phyloP scores from a whole-genome alignment of 495 filamentous ascomycete species.

The Hyaloscypha bicolor region DNA sequence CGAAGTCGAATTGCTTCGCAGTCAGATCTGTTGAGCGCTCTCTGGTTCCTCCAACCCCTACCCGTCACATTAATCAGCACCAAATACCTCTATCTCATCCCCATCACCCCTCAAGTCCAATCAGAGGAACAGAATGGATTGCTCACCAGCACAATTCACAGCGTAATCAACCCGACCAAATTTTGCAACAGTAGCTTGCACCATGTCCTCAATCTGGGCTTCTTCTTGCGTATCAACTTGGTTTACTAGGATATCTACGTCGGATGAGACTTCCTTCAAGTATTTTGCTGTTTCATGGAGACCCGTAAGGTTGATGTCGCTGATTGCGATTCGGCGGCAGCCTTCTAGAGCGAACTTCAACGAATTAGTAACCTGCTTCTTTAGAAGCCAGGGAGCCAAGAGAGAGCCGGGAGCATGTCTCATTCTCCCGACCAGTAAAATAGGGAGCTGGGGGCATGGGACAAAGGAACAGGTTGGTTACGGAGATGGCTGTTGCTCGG shows the following conservation, averaged over 20 bases:
- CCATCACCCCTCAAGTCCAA: too few species aligned
- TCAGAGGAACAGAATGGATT: too few species aligned
- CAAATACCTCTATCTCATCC: too few species aligned
- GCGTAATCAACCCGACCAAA: slow-evolving; percentile 55
- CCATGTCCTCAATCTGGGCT: slow-evolving; percentile 44
- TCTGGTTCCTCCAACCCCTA: slow-evolving; percentile 39
- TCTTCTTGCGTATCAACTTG: slow-evolving; percentile 48
- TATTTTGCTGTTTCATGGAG: slow-evolving; percentile 39
- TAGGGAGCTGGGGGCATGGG: too few species aligned
- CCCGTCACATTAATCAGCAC: neutral
- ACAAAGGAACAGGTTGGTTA: too few species aligned
- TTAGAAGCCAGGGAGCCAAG: too few species aligned
- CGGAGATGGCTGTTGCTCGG: slow-evolving; percentile 47
- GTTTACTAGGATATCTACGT: slow-evolving; percentile 35
- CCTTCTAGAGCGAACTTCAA: slow-evolving; percentile 48
- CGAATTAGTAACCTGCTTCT: too few species aligned
- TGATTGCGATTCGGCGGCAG: slow-evolving; percentile 51
- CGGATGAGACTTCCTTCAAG: slow-evolving; percentile 37
- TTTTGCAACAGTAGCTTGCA: slow-evolving; percentile 32
- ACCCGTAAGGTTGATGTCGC: slow-evolving; percentile 46
- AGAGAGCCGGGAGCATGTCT: too few species aligned
- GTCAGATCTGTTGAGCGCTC: slow-evolving; percentile 41
- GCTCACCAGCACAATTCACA: slow-evolving; percentile 50
- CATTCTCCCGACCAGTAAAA: too few species aligned
- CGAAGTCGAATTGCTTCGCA: slow-evolving; percentile 46